Evolutionary conservation across 1,284 basidiomycete species (phyloP).

Genomic region (Ceraceosorus guamensis): DNA sequence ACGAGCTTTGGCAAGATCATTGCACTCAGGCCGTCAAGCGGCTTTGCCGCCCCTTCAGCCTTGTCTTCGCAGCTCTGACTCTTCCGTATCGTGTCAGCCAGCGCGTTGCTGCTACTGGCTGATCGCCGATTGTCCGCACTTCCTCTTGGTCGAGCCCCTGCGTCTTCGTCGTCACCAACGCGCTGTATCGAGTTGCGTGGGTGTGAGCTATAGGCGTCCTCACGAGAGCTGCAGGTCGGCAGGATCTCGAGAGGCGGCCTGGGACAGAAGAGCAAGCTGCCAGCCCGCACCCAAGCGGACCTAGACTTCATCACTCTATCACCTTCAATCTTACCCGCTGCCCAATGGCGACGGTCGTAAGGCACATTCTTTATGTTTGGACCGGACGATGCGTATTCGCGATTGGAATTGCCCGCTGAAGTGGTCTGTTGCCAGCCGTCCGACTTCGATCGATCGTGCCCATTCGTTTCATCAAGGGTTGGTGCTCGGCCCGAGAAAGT

Average conservation of each 20-base stretch:
- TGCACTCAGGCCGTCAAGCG: not conserved
- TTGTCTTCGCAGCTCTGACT: not conserved
- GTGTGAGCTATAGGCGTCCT: not conserved
- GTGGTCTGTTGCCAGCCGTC: too few relatives aligned
- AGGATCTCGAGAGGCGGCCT: not conserved
- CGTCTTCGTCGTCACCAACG: not conserved
- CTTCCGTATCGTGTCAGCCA: not conserved
- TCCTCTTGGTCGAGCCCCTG: not conserved
- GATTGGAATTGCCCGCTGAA: too few relatives aligned
- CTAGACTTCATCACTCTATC: not conserved
- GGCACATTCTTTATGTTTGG: not conserved
- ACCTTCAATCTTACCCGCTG: not conserved
- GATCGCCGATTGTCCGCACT: too few relatives aligned
- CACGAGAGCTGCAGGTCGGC: not conserved
- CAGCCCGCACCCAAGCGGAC: not conserved
- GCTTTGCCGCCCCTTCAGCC: not conserved
- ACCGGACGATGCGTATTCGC: too few relatives aligned
- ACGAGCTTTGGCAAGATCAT: not conserved
- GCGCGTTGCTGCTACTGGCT: not conserved
- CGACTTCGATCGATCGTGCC: too few relatives aligned
- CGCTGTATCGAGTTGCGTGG: not conserved
- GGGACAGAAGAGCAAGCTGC: not conserved
- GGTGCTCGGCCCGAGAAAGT: too few relatives aligned
- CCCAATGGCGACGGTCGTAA: constrained; percentile 7
- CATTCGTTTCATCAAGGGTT: too few relatives aligned